Conservation (phyloP, 331 rosid genomes). For the Saraca asoca region DNA sequence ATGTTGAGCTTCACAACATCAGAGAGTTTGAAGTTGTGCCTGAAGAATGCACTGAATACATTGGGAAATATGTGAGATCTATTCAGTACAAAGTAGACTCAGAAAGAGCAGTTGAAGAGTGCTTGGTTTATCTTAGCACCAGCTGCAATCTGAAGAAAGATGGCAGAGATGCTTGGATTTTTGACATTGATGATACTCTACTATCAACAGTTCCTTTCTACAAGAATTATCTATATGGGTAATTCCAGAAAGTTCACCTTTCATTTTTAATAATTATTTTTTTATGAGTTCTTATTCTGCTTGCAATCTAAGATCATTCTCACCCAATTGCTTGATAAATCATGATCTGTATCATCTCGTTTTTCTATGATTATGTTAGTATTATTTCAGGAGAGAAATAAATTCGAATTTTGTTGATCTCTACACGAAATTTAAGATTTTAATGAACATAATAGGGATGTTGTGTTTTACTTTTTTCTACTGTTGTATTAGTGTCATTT, state of each 20-base stretch:
- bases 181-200: conserved; percentile 71
- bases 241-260: not conserved
- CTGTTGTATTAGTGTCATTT: no score
- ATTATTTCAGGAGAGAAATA: no score
- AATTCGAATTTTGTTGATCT: no score
- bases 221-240: conserved; percentile 55
- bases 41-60: conserved; percentile 53
- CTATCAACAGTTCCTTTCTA: conserved; percentile 63
- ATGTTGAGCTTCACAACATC: conserved; percentile 71
- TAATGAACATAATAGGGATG: no score
- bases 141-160: conserved; percentile 56
- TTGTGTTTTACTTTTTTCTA: no score
- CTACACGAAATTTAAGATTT: no score
- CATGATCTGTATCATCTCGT: no score
- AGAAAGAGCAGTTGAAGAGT: conserved; percentile 51
- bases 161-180: conserved; percentile 74
- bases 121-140: conserved; percentile 53
- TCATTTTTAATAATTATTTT: conserved; percentile 2
- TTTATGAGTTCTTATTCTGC: not conserved
- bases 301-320: not conserved
- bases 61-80: conserved; percentile 53
- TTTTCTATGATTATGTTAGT: no score
- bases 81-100: conserved; percentile 62
- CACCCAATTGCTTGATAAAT: not conserved
- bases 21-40: conserved; percentile 63